Evolutionary conservation across 1,139 yeast genomes (phyloP).

Genomic region (Trichomonascaceae sp.): DNA sequence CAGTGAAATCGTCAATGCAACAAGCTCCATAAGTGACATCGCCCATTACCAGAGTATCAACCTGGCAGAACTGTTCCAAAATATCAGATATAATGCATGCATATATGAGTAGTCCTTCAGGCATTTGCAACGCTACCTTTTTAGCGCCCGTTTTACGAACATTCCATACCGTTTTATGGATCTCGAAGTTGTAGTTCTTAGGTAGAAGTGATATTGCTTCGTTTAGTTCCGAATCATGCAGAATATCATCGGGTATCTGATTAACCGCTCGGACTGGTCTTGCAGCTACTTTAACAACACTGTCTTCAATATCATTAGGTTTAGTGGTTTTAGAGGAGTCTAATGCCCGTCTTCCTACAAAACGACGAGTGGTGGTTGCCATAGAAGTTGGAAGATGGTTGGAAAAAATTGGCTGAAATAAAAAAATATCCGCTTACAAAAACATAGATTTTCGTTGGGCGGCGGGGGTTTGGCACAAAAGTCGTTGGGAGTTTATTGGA

Average conservation of each 20-base stretch:
- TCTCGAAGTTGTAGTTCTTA: conserved; percentile 87
- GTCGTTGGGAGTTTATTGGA: too few species aligned
- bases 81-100: conserved; percentile 85
- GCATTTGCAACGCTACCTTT: conserved; percentile 91
- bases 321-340: conserved; percentile 3
- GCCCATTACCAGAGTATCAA: conserved; percentile 93
- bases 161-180: conserved; percentile 94
- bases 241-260: conserved; percentile 85
- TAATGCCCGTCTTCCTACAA: conserved; percentile 36
- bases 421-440: not conserved
- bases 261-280: conserved; percentile 52
- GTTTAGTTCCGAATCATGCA: conserved; percentile 71
- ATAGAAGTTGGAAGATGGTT: not conserved
- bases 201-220: conserved; percentile 79
- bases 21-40: conserved; percentile 99
- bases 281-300: conserved; percentile 27
- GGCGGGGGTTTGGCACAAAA: too few species aligned
- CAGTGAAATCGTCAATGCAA: conserved; percentile 95
- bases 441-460: too few species aligned
- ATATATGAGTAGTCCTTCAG: conserved; percentile 88
- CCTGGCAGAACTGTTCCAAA: conserved; percentile 80
- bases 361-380: conserved; percentile 15
- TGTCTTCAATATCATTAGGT: conserved; percentile 14
- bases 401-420: not conserved
- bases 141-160: conserved; percentile 66